Evolutionary conservation across 192 early-diverging fungal genomes (phyloP), one percentile per base, ranked within the genome.

Genomic region (Gonapodya sp.): DNA sequence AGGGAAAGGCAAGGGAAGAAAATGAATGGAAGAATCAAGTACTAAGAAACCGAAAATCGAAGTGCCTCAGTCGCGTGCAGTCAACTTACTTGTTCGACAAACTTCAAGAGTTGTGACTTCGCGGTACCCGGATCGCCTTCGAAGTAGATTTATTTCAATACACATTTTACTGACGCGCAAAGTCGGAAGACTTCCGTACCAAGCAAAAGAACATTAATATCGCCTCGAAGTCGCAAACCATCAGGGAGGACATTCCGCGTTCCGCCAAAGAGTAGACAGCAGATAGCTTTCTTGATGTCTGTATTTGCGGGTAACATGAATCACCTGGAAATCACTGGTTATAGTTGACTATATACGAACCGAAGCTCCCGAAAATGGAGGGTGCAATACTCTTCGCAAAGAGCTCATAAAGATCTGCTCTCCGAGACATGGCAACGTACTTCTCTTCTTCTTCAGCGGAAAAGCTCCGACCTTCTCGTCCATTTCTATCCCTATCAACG

Each of bases 81-180:
- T 34, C 75, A 2, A 8, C 81, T 30, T n/a, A 92, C 95, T 88
- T 96, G 94, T 83, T 98, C 95, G 16, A 96, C 95, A 92, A 99
- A 99, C 86, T 99, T 99, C 31, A 99, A 89, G 80, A 99, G 89
- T 86, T 99, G 98, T 2, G 92, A 94, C 86, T 99, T 99, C 72
- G 98, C 98, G 32, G 97, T 98, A 84, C 98, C 98, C 1, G 98
- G 98, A 86, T 99, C 98, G 82, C 98, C 98, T 64, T n/a, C 35
- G n/a, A 36, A 79, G n/a, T 16, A 64, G 46, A 64, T 16, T 64
- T 8, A 64, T 8, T 8, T 16, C 8, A 16, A 24, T 8, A 64
- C 8, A 8, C 24, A 16, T 64, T 8, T 24, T 16, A 64, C 8
- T 24, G 46, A 8, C 46, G 24, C 24, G 46, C 8, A 16, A 8